Base-by-base conservation (phyloP, 2,329 filamentous ascomycete species). In the Colletotrichum neosansevieriae region DNA sequence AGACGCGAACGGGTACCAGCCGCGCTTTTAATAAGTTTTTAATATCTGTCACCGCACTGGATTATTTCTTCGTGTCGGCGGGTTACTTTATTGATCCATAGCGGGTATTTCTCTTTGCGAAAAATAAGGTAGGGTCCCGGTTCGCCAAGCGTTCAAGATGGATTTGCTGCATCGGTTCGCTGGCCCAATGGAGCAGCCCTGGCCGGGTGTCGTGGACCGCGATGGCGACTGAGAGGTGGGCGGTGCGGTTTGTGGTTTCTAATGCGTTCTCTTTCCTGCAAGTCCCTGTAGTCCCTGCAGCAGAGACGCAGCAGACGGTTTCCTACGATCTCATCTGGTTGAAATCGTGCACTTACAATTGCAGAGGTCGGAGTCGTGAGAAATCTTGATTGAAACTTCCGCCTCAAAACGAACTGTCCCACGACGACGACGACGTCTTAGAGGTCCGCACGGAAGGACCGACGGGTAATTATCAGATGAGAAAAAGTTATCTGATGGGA, bases 401-500 rank as follows among this genome's bases (percentile, higher is more conserved):
- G 7, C 29, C 29, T 29, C 29, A 2, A 29, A 29, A 29, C 6
- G 29, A 29, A 29, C 6, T 29, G 6, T 29, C 29, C 29, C 6
- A 29, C 29, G 4, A 29, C 24, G 24, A 29, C 24, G 17, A 19
- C 29, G 9, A 54, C 17, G 47, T 36, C 15, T 10, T 4, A 29
- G 38, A 17, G 19, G 19, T 36, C 15, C 29, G 42, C 24, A 51
- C 60, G 60, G 53, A 45, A 64, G 58, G 47, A 38, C 60, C 21
- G 60, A 29, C 32, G 47, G 17, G 19, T 45, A 32, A 40, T 59
- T 59, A 68, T 64, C 65, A 64, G 65, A 68, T 50, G 53, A 15
- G 15, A 29, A 63, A 63, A 57, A 61, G 50, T 51, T 65, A 60
- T 65, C 63, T 60, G 63, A 65, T 65, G 56, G 56, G 53, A 7